A percentile compares a stretch with the other conserved stretches of the same genome.
phyloP scores from a whole-genome alignment of 1,284 basidiomycete genomes.

The Puccinia horiana region DNA sequence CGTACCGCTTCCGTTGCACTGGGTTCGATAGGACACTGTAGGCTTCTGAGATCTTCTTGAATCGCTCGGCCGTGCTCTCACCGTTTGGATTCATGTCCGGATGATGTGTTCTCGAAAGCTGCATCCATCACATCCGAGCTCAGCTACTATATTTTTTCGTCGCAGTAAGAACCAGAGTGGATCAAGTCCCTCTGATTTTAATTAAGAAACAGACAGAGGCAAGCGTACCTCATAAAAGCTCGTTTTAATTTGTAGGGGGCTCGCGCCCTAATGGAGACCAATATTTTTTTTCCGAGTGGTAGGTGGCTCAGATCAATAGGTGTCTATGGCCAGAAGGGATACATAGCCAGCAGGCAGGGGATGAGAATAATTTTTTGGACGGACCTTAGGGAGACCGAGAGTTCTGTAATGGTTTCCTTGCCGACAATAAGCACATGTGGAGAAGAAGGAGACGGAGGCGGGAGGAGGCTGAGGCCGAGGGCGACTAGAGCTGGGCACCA shows the following conservation, averaged over 20 bases:
- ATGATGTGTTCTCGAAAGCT: constrained; percentile 40
- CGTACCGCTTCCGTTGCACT: background rate
- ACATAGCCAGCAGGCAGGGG: too few relatives aligned
- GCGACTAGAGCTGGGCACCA: background rate
- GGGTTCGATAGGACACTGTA: constrained; percentile 33
- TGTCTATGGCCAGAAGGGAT: too few relatives aligned
- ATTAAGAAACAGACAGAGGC: background rate
- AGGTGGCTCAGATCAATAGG: background rate
- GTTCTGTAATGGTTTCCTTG: constrained; percentile 30
- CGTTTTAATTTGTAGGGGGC: constrained; percentile 21
- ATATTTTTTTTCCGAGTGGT: background rate
- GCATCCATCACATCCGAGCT: background rate
- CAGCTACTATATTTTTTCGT: background rate
- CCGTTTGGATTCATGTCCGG: constrained; percentile 33
- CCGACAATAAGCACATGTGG: background rate
- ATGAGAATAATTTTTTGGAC: too few relatives aligned
- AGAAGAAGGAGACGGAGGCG: constrained; percentile 6
- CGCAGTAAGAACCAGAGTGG: background rate
- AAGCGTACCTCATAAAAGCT: constrained; percentile 26
- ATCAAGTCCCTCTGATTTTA: too few relatives aligned
- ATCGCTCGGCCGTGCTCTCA: background rate
- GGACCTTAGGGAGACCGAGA: constrained; percentile 21
- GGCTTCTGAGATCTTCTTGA: constrained; percentile 35
- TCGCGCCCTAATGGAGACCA: background rate
- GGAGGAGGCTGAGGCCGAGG: background rate